Conservation (phyloP, 805 yeast genomes). For the Myxozyma mucilagina region DNA sequence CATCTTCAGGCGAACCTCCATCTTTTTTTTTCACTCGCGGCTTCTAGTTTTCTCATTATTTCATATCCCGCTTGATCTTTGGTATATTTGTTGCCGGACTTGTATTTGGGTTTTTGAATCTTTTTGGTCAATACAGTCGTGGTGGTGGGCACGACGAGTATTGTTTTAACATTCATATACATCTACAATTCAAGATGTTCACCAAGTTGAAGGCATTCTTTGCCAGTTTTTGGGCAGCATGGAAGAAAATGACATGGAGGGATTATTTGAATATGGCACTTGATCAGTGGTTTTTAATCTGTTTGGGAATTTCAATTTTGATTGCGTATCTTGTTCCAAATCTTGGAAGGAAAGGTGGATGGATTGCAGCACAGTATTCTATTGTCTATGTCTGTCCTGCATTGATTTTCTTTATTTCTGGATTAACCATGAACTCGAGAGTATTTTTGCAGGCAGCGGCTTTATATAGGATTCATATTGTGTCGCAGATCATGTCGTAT, state of each 20-base stretch:
- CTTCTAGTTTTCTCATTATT: not conserved
- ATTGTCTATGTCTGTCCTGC: slow-evolving; percentile 91
- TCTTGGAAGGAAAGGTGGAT: slow-evolving; percentile 81
- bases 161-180: not conserved
- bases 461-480: slow-evolving; percentile 79
- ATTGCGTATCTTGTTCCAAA: slow-evolving; percentile 77
- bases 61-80: not conserved
- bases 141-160: not conserved
- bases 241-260: slow-evolving; percentile 17
- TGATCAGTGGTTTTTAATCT: slow-evolving; percentile 69
- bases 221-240: slow-evolving; percentile 6
- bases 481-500: slow-evolving; percentile 59
- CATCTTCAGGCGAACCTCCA: not conserved
- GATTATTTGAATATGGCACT: slow-evolving; percentile 15
- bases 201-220: not conserved
- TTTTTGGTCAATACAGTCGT: not conserved
- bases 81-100: too few species aligned
- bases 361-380: slow-evolving; percentile 69
- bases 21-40: not conserved
- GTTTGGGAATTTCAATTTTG: slow-evolving; percentile 69
- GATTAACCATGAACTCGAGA: slow-evolving; percentile 70
- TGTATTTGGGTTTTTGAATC: not conserved
- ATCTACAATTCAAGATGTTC: not conserved
- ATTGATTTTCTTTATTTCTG: slow-evolving; percentile 76
- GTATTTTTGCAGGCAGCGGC: slow-evolving; percentile 60